Conservation (phyloP, 352 stramenopile species). For the Phytopythium boreale region DNA sequence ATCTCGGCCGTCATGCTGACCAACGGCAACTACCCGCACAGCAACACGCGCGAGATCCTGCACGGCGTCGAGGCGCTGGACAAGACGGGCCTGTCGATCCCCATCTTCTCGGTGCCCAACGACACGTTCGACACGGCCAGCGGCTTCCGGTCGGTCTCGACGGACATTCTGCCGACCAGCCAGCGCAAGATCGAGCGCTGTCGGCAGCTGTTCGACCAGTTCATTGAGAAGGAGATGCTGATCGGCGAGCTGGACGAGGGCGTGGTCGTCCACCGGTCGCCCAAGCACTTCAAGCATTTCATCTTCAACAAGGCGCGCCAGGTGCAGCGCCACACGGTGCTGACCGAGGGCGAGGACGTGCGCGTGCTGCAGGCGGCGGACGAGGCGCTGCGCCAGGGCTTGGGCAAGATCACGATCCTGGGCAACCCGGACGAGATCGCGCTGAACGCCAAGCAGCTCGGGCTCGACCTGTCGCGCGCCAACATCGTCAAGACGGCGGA, state of each 20-base stretch:
- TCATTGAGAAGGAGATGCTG: constrained; percentile 61
- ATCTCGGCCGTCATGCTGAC: constrained; percentile 72
- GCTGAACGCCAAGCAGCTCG: constrained; percentile 60
- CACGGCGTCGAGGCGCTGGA: constrained; percentile 64
- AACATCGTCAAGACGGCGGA: constrained; percentile 59
- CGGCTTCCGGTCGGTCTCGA: constrained; percentile 54
- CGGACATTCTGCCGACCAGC: constrained; percentile 68
- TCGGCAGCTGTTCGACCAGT: constrained; percentile 59
- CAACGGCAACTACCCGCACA: constrained; percentile 73
- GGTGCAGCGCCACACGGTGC: constrained; percentile 76
- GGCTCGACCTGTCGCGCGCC: constrained; percentile 53
- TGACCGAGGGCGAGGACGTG: constrained; percentile 82
- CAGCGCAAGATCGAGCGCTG: constrained; percentile 68
- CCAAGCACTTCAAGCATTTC: constrained; percentile 86
- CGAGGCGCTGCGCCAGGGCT: constrained; percentile 57
- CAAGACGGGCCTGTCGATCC: constrained; percentile 64
- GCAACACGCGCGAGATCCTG: constrained; percentile 70
- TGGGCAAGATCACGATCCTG: constrained; percentile 78
- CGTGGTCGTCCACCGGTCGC: constrained; percentile 58
- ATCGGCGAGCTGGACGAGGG: constrained; percentile 65
- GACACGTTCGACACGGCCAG: constrained; percentile 66
- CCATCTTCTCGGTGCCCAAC: constrained; percentile 63
- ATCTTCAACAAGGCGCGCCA: constrained; percentile 74
- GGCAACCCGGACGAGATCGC: constrained; percentile 70
- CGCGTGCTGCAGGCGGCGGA: constrained; percentile 77